Conservation (phyloP, 495 filamentous ascomycete genomes). For the Neurospora terricola region DNA sequence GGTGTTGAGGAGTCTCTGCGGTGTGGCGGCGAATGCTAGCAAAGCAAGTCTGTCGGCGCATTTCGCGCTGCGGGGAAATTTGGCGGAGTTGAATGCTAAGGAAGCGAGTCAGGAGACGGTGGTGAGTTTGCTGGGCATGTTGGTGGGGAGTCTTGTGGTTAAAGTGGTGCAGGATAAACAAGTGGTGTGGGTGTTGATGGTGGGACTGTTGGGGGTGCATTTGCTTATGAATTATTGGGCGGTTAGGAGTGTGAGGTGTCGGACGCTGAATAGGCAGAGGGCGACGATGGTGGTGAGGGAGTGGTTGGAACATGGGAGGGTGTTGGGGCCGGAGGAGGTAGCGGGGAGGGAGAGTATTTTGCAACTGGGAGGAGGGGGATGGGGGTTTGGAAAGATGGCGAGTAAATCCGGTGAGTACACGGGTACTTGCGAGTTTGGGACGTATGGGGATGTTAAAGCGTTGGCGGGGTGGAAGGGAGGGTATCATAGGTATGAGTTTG, state of each 20-base stretch:
- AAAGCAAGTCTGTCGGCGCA: constrained; percentile 90
- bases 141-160: constrained; percentile 74
- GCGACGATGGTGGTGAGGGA: constrained; percentile 69
- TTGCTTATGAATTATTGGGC: constrained; percentile 76
- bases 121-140: constrained; percentile 83
- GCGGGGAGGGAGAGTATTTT: constrained; percentile 63
- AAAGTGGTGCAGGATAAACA: constrained; percentile 57
- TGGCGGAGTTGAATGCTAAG: constrained; percentile 91
- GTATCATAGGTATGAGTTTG: constrained; percentile 41
- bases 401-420: constrained; percentile 40
- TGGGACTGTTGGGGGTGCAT: constrained; percentile 63
- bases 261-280: constrained; percentile 78
- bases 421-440: constrained; percentile 31
- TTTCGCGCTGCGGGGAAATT: constrained; percentile 80
- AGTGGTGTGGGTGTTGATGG: constrained; percentile 67
- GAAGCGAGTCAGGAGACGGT: constrained; percentile 95
- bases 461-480: constrained; percentile 21
- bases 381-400: constrained; percentile 9
- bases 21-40: constrained; percentile 77
- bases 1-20: constrained; percentile 72
- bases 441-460: constrained; percentile 27
- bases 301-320: constrained; percentile 38
- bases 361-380: constrained; percentile 2
- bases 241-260: constrained; percentile 74
- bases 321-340: constrained; percentile 53